Base-by-base conservation (phyloP, 192 early-diverging fungal species). In the Coemansia sp. region DNA sequence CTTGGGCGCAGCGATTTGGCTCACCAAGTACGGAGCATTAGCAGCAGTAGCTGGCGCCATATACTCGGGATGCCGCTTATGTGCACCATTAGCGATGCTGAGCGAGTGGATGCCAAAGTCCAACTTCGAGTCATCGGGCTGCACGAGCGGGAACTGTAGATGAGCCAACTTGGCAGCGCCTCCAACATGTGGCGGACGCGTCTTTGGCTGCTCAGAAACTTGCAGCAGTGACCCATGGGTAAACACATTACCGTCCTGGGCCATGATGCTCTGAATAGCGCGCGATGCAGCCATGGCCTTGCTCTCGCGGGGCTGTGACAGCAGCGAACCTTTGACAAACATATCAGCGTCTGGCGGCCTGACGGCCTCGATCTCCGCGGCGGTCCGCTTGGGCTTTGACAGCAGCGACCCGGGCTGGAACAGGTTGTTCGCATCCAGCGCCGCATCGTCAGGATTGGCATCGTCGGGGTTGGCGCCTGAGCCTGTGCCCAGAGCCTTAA, bases 211-310 rank as follows among this genome's bases (percentile, higher is more conserved):
- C 46, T 76, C 67, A 15, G 60, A 70, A 48, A 81, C 64, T 41
- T 73, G 74, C 27, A 81, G 70, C 68, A 81, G 67, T 25, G 78
- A 76, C 23, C 74, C 74, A 29, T 81, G 78, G n/a, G 78, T 67
- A 60, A 81, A 81, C 53, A 81, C 78, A 36, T 81, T 75, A 46
- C 78, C 78, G 39, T 73, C 45, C 14, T 81, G 73, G 0, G 74
- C 78, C 78, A 81, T 73, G 10, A 76, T 55, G 62, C 58, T 70
- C 70, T 81, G 78, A 71, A 81, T 81, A 5, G 78, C 78, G 17
- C 78, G 70, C 65, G 78, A 81, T 23, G 78, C 78, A n/a, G 74
- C 74, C 45, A 81, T 58, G 27, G 78, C 78, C 29, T 81, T 81
- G 71, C 78, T 81, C 68, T 76, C 78, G 36, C 78, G 70, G 37